Evolutionary conservation across 306 rosid species (phyloP).

Genomic region (Ziziphus jujuba): DNA sequence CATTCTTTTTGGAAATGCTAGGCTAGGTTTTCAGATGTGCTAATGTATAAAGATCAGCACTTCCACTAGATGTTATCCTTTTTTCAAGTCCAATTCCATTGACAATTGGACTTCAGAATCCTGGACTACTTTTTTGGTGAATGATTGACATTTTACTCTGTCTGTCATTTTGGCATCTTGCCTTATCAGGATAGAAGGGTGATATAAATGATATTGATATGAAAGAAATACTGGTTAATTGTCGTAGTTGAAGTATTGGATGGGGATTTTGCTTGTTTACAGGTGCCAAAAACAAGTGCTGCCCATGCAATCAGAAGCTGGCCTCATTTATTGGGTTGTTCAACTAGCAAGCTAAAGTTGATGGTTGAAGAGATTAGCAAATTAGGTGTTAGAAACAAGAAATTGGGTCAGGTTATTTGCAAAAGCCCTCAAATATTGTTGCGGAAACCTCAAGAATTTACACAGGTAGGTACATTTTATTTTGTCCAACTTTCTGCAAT

Average conservation of each 20-base stretch:
- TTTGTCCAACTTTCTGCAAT: slow-evolving; percentile 17
- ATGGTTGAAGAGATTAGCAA: slow-evolving; percentile 60
- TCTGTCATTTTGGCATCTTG: neutral
- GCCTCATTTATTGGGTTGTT: slow-evolving; percentile 82
- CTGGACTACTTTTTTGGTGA: no score
- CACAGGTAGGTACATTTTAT: slow-evolving; percentile 51
- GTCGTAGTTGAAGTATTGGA: neutral
- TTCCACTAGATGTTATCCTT: neutral
- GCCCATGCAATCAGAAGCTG: slow-evolving; percentile 67
- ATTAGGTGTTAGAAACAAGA: slow-evolving; percentile 64
- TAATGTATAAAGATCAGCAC: neutral
- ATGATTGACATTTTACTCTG: no score
- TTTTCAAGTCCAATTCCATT: neutral
- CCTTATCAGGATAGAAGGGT: neutral
- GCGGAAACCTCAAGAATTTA: slow-evolving; percentile 61
- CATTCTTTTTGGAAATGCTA: neutral
- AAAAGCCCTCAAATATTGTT: slow-evolving; percentile 79
- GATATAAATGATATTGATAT: slow-evolving; percentile 11
- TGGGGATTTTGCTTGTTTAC: slow-evolving; percentile 28
- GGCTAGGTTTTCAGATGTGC: neutral
- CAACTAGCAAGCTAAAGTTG: slow-evolving; percentile 63
- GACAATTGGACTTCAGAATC: neutral
- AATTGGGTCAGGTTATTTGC: slow-evolving; percentile 59
- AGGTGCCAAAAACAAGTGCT: slow-evolving; percentile 59
- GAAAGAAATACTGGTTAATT: slow-evolving; percentile 20